These are phyloP conservation scores for Tuber indicum DNA, from an alignment of 495 filamentous ascomycete genomes.

Conservation along the genomic window DNA sequence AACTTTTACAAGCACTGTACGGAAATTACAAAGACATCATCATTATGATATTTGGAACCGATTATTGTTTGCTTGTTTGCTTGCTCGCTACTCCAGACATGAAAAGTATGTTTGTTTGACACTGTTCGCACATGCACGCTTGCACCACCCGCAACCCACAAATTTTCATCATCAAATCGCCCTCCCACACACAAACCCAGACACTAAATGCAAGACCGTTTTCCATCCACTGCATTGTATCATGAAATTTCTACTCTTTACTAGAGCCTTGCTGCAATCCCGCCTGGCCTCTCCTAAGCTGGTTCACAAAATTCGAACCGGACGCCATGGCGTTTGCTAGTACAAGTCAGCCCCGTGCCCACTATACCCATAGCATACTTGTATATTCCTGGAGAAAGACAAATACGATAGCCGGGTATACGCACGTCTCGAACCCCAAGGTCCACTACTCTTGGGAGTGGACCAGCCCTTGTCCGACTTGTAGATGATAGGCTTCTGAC, in stretches of 20 bases:
- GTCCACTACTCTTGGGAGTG: conserved; percentile 32
- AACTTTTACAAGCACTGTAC: neutral
- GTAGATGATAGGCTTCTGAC: conserved; percentile 38
- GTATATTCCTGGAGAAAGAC: neutral
- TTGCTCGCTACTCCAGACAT: neutral
- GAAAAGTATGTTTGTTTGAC: conserved; percentile 1
- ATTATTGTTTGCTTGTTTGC: neutral
- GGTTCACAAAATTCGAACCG: conserved; percentile 34
- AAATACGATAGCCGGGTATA: conserved; percentile 2
- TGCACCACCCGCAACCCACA: neutral
- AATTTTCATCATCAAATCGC: neutral
- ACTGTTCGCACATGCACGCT: neutral
- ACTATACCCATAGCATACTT: neutral
- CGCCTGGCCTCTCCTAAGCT: conserved; percentile 34
- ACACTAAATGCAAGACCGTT: conserved; percentile 2
- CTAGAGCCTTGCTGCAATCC: conserved; percentile 22
- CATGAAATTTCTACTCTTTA: neutral
- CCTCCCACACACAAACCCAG: conserved; percentile 1
- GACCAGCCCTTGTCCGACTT: conserved; percentile 40
- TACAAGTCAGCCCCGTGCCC: conserved; percentile 5
- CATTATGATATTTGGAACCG: neutral
- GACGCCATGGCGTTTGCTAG: conserved; percentile 39
- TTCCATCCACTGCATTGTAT: neutral
- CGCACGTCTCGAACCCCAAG: conserved; percentile 35
- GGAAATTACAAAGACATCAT: neutral